Percentiles rank a stretch among this genome's conserved stretches.
phyloP scores from a whole-genome alignment of 208 protist genomes.

The Wallacemonas sp. region DNA sequence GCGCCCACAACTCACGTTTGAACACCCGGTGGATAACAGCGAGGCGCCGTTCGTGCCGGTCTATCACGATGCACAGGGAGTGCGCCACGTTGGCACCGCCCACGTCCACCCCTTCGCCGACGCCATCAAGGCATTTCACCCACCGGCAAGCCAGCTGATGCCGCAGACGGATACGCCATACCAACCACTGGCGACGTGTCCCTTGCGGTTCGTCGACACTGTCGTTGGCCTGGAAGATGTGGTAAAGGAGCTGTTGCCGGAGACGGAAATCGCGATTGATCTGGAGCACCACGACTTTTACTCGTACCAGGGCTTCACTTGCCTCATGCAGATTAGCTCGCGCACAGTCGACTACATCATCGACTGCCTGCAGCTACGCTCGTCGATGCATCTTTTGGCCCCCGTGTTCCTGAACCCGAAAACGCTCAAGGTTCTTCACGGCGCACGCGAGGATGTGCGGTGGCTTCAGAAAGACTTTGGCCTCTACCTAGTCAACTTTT shows the following conservation, averaged over 20 bases:
- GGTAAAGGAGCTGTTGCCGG: constrained; percentile 38
- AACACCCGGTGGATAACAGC: constrained; percentile 73
- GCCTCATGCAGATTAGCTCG: constrained; percentile 98
- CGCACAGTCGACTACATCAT: constrained; percentile 95
- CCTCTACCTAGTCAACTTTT: constrained; percentile 98
- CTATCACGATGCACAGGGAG: constrained; percentile 59
- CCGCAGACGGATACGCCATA: constrained; percentile 51
- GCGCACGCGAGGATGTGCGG: constrained; percentile 94
- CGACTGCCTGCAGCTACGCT: constrained; percentile 94
- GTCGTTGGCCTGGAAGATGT: constrained; percentile 45
- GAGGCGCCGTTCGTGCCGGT: constrained; percentile 52
- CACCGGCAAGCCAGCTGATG: constrained; percentile 56
- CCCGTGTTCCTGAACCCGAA: constrained; percentile 89
- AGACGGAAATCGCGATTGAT: constrained; percentile 94
- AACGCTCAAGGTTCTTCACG: constrained; percentile 98
- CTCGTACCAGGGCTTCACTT: constrained; percentile 97
- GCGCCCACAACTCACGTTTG: constrained; percentile 81
- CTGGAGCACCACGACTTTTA: constrained; percentile 95
- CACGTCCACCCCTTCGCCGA: constrained; percentile 78
- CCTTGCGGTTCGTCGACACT: constrained; percentile 74
- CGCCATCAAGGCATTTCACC: constrained; percentile 40
- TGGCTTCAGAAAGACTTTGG: constrained; percentile 99
- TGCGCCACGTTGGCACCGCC: constrained; percentile 40
- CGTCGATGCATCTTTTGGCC: constrained; percentile 86
- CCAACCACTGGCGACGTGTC: constrained; percentile 53